Conservation (phyloP, 2,329 filamentous ascomycete species). For the Exophiala sideris region DNA sequence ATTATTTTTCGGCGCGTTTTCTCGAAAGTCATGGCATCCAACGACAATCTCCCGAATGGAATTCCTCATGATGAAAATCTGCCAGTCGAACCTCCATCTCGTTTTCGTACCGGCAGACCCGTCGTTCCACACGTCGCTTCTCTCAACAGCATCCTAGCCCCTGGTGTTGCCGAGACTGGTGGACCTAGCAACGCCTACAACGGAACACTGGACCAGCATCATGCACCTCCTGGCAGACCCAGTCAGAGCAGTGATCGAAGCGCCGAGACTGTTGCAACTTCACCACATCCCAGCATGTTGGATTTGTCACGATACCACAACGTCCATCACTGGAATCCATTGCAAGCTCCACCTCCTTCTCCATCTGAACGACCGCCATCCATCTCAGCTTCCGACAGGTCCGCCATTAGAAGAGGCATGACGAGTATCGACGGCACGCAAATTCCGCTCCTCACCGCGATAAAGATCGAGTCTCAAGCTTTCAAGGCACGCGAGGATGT, state of each 20-base stretch:
- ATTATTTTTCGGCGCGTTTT: not conserved
- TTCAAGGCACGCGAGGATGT: conserved; percentile 9
- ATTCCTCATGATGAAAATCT: not conserved
- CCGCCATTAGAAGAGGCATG: not conserved
- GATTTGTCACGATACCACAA: not conserved
- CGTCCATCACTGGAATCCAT: not conserved
- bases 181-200: not conserved
- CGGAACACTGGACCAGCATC: not conserved
- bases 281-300: not conserved
- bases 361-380: not conserved
- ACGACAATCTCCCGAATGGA: not conserved
- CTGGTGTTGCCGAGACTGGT: not conserved
- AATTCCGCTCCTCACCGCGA: conserved; percentile 9
- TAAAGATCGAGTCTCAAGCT: conserved; percentile 12
- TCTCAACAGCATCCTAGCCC: not conserved
- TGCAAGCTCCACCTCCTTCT: not conserved
- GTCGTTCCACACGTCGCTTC: not conserved
- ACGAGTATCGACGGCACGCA: not conserved
- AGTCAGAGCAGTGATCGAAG: not conserved
- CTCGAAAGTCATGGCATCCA: not conserved
- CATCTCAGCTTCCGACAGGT: not conserved
- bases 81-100: not conserved
- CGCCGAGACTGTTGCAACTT: not conserved
- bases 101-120: not conserved
- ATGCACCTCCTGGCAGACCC: not conserved